Conservation (phyloP, 495 filamentous ascomycete species). For the Podospora pseudoanserina region DNA sequence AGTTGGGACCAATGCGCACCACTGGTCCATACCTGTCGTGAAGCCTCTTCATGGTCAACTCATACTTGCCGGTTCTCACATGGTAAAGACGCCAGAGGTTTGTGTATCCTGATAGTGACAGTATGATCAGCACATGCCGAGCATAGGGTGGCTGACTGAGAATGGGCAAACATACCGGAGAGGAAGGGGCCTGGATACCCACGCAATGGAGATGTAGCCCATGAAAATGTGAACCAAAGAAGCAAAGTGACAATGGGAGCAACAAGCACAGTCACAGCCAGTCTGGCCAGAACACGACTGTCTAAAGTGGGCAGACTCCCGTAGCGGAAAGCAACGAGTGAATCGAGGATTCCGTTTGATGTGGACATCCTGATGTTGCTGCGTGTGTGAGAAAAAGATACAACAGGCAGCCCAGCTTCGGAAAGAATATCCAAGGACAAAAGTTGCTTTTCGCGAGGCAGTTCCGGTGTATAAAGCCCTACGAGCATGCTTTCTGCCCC, state of each 20-base stretch:
- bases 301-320: background rate
- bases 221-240: background rate
- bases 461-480: background rate
- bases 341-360: background rate
- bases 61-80: conserved; percentile 29
- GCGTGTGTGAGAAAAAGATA: background rate
- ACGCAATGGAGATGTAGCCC: conserved; percentile 7
- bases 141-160: background rate
- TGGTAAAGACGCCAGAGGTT: conserved; percentile 39
- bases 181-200: conserved; percentile 19
- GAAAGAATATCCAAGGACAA: background rate
- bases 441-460: background rate
- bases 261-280: background rate
- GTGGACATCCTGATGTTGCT: background rate
- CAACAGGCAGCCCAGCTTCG: background rate
- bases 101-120: conserved; percentile 27
- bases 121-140: too few relatives aligned
- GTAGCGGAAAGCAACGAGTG: background rate
- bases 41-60: conserved; percentile 27
- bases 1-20: conserved; percentile 53
- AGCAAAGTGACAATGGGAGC: conserved; percentile 9
- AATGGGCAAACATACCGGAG: conserved; percentile 12
- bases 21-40: conserved; percentile 49
- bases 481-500: background rate
- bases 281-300: background rate